Percentiles rank a stretch among this genome's conserved stretches.
phyloP scores from a whole-genome alignment of 345 rosid species.

The Brassica incana region DNA sequence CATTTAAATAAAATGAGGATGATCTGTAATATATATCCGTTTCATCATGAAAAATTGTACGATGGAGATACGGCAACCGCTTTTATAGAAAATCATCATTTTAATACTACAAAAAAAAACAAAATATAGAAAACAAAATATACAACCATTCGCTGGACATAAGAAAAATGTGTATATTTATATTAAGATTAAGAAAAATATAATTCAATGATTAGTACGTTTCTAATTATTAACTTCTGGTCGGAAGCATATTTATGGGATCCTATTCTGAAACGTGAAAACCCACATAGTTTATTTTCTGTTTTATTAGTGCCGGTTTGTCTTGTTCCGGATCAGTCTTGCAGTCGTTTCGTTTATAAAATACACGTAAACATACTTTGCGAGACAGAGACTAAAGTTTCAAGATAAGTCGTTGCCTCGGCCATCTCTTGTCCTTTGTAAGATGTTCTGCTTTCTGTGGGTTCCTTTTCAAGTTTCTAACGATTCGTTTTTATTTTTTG shows the following conservation, averaged over 20 bases:
- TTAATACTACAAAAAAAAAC: not conserved
- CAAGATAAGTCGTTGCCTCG: not conserved
- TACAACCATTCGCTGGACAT: not conserved
- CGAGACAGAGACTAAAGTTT: not conserved
- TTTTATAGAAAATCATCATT: not conserved
- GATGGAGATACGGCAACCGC: not conserved
- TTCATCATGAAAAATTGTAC: not conserved
- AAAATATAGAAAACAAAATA: not conserved
- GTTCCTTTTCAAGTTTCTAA: too few species aligned
- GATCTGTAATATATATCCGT: not conserved
- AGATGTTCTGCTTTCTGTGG: not conserved
- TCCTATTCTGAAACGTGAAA: not conserved
- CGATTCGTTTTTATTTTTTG: too few species aligned
- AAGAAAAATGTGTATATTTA: slow-evolving; percentile 13
- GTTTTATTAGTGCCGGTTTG: not conserved
- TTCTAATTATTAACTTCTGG: not conserved
- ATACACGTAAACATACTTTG: slow-evolving; percentile 6
- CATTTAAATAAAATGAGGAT: not conserved
- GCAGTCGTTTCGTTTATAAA: not conserved
- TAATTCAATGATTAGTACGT: not conserved
- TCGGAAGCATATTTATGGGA: slow-evolving; percentile 14
- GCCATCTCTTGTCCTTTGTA: slow-evolving; percentile 4
- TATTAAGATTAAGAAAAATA: not conserved
- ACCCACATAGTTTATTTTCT: slow-evolving; percentile 8
- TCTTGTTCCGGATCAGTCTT: not conserved